These are phyloP conservation scores for Solanum neorickii DNA, from an alignment of 257 asterid genomes.

Conservation along the genomic window DNA sequence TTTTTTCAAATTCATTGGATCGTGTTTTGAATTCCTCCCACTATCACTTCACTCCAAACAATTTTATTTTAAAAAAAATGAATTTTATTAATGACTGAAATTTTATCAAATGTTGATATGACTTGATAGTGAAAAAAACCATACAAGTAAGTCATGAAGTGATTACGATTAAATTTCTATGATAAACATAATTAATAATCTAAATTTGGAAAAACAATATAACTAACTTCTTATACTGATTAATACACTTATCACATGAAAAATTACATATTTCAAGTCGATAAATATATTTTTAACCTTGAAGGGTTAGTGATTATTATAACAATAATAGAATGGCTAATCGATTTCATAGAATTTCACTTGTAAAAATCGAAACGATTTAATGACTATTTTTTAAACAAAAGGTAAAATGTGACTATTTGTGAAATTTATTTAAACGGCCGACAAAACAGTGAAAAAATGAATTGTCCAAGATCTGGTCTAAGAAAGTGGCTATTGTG, in stretches of 20 bases:
- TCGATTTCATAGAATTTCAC: neutral
- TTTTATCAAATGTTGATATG: no score
- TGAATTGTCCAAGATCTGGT: neutral
- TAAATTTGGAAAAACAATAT: neutral
- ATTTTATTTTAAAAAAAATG: no score
- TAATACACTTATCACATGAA: neutral
- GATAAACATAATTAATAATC: neutral
- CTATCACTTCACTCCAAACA: no score
- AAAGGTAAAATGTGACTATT: neutral
- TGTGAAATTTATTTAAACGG: neutral
- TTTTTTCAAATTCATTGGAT: no score
- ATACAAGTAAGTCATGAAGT: neutral
- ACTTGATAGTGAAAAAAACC: no score
- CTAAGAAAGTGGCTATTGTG: neutral
- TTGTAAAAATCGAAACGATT: neutral
- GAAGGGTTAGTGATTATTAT: neutral
- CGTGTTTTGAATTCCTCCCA: fast-evolving
- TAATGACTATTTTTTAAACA: neutral
- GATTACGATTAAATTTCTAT: neutral
- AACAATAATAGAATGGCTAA: neutral
- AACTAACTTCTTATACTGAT: neutral
- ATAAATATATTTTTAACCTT: neutral
- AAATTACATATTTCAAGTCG: neutral
- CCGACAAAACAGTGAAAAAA: neutral
- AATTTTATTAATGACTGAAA: no score